Percentiles rank a stretch among this genome's conserved stretches.
These are phyloP conservation scores for Alternaria ethzedia DNA, from an alignment of 2,329 filamentous ascomycete species.

Conservation along the genomic window DNA sequence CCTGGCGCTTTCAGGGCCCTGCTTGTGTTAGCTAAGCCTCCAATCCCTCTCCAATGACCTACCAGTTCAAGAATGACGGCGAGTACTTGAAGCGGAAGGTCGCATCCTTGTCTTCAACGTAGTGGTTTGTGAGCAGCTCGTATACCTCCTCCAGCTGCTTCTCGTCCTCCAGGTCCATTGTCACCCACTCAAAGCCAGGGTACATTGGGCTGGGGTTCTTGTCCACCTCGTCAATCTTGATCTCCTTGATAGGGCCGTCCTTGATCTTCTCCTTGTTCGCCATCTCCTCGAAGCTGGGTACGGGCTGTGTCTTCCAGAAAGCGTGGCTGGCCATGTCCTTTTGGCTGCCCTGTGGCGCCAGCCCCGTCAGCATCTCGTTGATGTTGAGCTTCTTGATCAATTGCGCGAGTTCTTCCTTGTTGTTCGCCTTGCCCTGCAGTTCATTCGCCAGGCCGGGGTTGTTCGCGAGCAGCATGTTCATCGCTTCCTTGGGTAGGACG, in stretches of 20 bases:
- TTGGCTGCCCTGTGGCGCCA: constrained; percentile 82
- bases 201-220: constrained; percentile 75
- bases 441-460: constrained; percentile 50
- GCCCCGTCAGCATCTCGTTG: constrained; percentile 74
- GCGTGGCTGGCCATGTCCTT: constrained; percentile 98
- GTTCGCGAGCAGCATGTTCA: constrained; percentile 44
- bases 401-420: constrained; percentile 49
- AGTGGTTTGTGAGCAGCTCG: constrained; percentile 89
- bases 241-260: constrained; percentile 84
- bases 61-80: constrained; percentile 86
- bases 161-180: constrained; percentile 81
- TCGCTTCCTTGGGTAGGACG: constrained; percentile 47
- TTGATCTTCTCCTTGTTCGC: constrained; percentile 54
- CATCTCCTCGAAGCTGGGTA: constrained; percentile 75
- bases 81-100: constrained; percentile 99
- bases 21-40: constrained; percentile 13
- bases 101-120: constrained; percentile 95
- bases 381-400: constrained; percentile 68
- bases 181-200: constrained; percentile 91
- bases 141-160: constrained; percentile 86
- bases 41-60: constrained; percentile 32
- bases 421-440: constrained; percentile 38
- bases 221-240: constrained; percentile 78
- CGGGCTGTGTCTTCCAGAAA: constrained; percentile 98
- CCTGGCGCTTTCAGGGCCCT: constrained; percentile 94